Evolutionary conservation across 305 asterid genomes (phyloP).

Genomic region (Lippia alba): DNA sequence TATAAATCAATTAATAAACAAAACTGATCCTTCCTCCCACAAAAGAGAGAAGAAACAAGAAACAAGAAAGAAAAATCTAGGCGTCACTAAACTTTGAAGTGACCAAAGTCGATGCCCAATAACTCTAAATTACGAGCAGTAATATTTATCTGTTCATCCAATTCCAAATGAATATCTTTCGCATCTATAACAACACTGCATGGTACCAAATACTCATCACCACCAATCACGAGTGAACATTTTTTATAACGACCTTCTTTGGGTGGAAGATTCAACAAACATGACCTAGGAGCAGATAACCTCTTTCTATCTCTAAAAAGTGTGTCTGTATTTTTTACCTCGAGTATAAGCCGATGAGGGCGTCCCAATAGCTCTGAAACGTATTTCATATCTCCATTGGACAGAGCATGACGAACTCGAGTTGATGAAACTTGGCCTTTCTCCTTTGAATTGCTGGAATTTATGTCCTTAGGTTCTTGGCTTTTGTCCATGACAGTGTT

Average conservation of each 20-base stretch:
- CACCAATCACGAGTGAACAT: constrained; percentile 55
- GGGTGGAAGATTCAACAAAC: constrained; percentile 88
- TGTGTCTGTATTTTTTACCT: constrained; percentile 40
- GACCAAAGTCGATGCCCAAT: constrained; percentile 74
- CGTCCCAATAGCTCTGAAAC: constrained; percentile 89
- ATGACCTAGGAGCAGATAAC: constrained; percentile 66
- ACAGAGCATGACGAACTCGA: constrained; percentile 81
- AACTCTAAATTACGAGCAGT: constrained; percentile 45
- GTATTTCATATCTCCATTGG: constrained; percentile 78
- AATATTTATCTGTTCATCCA: constrained; percentile 47
- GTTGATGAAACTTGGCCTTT: constrained; percentile 95
- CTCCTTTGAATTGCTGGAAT: constrained; percentile 53
- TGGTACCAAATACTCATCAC: constrained; percentile 47
- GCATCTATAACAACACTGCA: constrained; percentile 70
- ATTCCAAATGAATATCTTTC: constrained; percentile 68
- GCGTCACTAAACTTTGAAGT: constrained; percentile 33
- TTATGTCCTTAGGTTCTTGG: constrained; percentile 41
- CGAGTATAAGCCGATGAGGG: constrained; percentile 67
- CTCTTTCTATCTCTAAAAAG: constrained; percentile 43
- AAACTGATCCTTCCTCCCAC: constrained; percentile 5
- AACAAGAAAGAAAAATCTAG: constrained; percentile 10
- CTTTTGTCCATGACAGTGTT: constrained; percentile 81
- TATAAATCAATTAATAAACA: constrained; percentile 1
- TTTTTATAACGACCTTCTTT: constrained; percentile 71
- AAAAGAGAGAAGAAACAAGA: background rate